These are phyloP conservation scores for Elongisporangium senticosum DNA, from an alignment of 352 stramenopile genomes.

Conservation along the genomic window DNA sequence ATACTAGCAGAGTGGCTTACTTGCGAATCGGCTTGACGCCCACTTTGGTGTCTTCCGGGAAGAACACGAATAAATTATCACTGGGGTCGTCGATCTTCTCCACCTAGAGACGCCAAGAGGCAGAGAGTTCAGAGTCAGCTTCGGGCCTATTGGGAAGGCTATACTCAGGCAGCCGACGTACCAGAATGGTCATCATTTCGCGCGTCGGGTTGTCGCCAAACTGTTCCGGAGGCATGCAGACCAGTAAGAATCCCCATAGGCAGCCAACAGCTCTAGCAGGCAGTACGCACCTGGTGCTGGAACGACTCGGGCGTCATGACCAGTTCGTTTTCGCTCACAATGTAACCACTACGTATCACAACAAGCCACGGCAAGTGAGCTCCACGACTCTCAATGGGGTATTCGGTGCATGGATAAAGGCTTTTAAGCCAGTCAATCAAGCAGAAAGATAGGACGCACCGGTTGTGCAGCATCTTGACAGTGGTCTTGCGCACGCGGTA, in stretches of 20 bases:
- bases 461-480: constrained; percentile 94
- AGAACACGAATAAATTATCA: constrained; percentile 99
- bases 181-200: constrained; percentile 96
- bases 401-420: not conserved
- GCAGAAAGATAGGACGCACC: constrained; percentile 22
- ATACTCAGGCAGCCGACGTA: constrained; percentile 11
- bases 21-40: constrained; percentile 96
- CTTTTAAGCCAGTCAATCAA: not conserved
- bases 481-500: constrained; percentile 95
- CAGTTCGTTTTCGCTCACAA: constrained; percentile 95
- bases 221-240: constrained; percentile 9
- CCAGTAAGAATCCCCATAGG: constrained; percentile 1
- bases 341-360: constrained; percentile 90
- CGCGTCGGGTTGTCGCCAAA: constrained; percentile 92
- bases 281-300: constrained; percentile 54
- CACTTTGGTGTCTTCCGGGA: constrained; percentile 98
- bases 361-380: not conserved
- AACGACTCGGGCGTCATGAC: constrained; percentile 95
- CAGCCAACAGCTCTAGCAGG: no score
- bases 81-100: constrained; percentile 90
- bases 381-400: not conserved
- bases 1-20: constrained; percentile 56
- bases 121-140: not conserved
- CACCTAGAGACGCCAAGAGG: constrained; percentile 12
- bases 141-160: no score